Base-by-base conservation (phyloP, 2,329 filamentous ascomycete species). In the Pyrenochaeta sp. region DNA sequence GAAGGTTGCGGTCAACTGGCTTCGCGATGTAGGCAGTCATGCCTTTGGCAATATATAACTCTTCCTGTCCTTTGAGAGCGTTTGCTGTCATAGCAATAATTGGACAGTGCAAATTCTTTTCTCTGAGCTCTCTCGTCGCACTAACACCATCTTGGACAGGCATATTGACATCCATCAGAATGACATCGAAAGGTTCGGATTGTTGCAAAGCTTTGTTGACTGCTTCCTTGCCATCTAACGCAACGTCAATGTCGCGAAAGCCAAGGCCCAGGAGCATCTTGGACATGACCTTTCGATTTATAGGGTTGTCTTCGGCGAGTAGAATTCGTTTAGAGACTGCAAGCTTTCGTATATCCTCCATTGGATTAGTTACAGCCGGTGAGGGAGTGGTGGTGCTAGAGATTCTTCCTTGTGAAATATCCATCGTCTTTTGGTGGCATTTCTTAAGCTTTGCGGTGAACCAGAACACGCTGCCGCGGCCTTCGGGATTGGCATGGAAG, bases 11-110 rank as follows among this genome's bases (percentile, higher is more conserved):
- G 52, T 80, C 75, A 8, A 82, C 74, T 0, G 80, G 81, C 52
- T 83, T 83, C 2, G 79, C 68, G 9, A 83, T 69, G 48, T 82
- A 83, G 28, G 77, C 80, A 28, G 78, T 76, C 79, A 83, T 81
- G 1, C 81, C 81, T 35, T 75, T 76, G 4, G 75, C 74, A 19
- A 81, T 67, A 48, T 81, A 83, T 7, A 68, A 71, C 31, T 83
- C 81, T 3, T 72, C 74, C 45, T 84, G 80, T 0, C 77, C 81
- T 35, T 80, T 79, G 13, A 83, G 67, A 0, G 81, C 81, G 47
- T 82, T 80, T 0, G 80, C 79, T 1, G 80, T 82, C 69, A 82
- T 76, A 10, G 80, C 80, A 14, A 83, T 74, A 26, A 82, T 80
- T 0, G 79, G 79, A 31, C 57, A 8, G 18, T 35, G 17, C 8